Percentiles rank a stretch among this genome's conserved stretches.
Conservation (phyloP, 2,329 filamentous ascomycete genomes). For the Hypoxylon sp. region DNA sequence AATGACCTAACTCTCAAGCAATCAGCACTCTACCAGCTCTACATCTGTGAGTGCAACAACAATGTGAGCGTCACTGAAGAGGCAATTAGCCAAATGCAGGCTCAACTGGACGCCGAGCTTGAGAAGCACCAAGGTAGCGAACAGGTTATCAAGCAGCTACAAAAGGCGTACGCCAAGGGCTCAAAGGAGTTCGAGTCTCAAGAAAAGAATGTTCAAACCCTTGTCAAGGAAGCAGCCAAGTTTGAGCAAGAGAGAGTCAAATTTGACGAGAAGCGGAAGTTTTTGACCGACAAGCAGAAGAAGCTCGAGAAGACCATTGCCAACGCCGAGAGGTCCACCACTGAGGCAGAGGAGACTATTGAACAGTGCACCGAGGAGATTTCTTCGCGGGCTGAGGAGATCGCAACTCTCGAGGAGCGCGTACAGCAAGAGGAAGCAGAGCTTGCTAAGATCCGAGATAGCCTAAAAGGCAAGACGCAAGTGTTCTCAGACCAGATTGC, state of each 20-base stretch:
- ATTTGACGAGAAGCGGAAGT: slow-evolving; percentile 97
- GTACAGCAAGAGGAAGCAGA: slow-evolving; percentile 85
- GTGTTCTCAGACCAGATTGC: slow-evolving; percentile 93
- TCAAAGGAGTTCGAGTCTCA: slow-evolving; percentile 85
- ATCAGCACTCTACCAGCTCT: slow-evolving; percentile 92
- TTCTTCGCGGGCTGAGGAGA: slow-evolving; percentile 79
- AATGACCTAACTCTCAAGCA: slow-evolving; percentile 93
- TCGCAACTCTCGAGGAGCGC: slow-evolving; percentile 79
- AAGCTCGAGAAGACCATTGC: slow-evolving; percentile 92
- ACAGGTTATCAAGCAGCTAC: slow-evolving; percentile 88
- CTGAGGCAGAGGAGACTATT: slow-evolving; percentile 82
- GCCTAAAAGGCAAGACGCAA: slow-evolving; percentile 95
- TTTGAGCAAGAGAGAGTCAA: slow-evolving; percentile 98
- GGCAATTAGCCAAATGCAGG: slow-evolving; percentile 90
- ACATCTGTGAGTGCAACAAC: slow-evolving; percentile 87
- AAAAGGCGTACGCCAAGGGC: slow-evolving; percentile 86
- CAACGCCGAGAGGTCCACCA: slow-evolving; percentile 78
- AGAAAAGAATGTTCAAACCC: slow-evolving; percentile 82
- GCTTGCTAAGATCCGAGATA: slow-evolving; percentile 84
- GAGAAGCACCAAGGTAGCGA: slow-evolving; percentile 93
- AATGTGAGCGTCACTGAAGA: slow-evolving; percentile 91
- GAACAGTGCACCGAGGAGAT: slow-evolving; percentile 84
- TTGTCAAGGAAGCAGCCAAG: slow-evolving; percentile 89
- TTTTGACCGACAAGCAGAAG: slow-evolving; percentile 89
- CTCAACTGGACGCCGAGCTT: slow-evolving; percentile 85